These are phyloP conservation scores for Russula virescens DNA, from an alignment of 768 basidiomycete genomes.

Conservation along the genomic window DNA sequence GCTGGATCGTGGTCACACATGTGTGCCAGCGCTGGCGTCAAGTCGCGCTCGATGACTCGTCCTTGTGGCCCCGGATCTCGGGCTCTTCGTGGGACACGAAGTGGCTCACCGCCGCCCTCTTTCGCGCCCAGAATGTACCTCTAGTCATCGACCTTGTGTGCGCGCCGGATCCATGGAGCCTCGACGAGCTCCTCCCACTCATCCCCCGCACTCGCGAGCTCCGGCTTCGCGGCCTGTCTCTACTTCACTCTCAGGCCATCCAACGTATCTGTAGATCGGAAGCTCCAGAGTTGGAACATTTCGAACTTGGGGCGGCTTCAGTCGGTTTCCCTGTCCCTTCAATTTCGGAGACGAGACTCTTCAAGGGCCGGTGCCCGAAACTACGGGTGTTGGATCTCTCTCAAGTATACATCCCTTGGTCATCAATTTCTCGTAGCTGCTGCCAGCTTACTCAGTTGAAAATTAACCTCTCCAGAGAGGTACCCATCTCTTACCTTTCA, in stretches of 20 bases:
- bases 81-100: too few species aligned
- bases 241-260: not conserved
- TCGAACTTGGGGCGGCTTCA: too few species aligned
- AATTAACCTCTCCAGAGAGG: not conserved
- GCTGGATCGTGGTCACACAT: too few species aligned
- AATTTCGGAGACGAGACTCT: not conserved
- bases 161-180: not conserved
- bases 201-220: constrained; percentile 9
- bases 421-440: not conserved
- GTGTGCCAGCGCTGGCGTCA: too few species aligned
- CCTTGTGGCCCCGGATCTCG: too few species aligned
- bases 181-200: not conserved
- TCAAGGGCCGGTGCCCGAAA: constrained; percentile 2
- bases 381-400: constrained; percentile 2
- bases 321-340: not conserved
- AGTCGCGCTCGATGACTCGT: too few species aligned
- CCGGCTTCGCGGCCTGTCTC: not conserved
- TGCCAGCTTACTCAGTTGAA: not conserved
- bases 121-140: not conserved
- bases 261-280: not conserved
- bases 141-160: not conserved
- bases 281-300: constrained; percentile 6
- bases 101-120: constrained; percentile 2
- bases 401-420: not conserved
- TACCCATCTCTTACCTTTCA: not conserved